Evolutionary conservation across 2,329 filamentous ascomycete species (phyloP).

Genomic region (Trichoderma sp.): DNA sequence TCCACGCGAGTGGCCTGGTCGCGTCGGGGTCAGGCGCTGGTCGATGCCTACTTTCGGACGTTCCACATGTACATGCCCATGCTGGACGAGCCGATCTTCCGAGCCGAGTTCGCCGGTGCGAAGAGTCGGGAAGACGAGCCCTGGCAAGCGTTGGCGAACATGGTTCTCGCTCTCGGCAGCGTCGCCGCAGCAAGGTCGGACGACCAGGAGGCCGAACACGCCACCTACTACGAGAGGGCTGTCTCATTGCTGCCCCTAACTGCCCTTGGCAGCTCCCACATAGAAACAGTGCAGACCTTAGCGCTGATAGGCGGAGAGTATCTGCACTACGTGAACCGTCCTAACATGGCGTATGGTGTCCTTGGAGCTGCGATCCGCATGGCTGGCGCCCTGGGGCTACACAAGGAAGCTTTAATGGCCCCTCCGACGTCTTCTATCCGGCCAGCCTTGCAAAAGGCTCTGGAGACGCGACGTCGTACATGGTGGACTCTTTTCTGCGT

Average conservation of each 20-base stretch:
- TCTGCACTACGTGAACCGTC: slow-evolving; percentile 74
- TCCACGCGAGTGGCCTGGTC: too few relatives aligned
- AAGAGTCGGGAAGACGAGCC: slow-evolving; percentile 51
- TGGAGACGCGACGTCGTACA: slow-evolving; percentile 39
- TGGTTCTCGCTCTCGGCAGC: slow-evolving; percentile 63
- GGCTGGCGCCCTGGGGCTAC: slow-evolving; percentile 70
- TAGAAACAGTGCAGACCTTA: slow-evolving; percentile 71
- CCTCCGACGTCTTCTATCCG: slow-evolving; percentile 10
- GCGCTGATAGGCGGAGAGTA: slow-evolving; percentile 74
- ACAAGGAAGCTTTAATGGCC: slow-evolving; percentile 53
- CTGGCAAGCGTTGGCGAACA: slow-evolving; percentile 63
- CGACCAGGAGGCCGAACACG: slow-evolving; percentile 50
- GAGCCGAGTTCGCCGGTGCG: slow-evolving; percentile 51
- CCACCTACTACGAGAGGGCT: slow-evolving; percentile 57
- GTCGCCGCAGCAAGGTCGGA: slow-evolving; percentile 52
- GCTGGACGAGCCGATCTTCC: slow-evolving; percentile 60
- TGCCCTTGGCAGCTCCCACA: slow-evolving; percentile 59
- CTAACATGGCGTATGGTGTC: slow-evolving; percentile 73
- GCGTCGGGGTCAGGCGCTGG: too few relatives aligned
- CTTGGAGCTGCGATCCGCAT: slow-evolving; percentile 71
- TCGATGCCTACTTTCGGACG: slow-evolving; percentile 45
- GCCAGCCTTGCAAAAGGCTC: background rate
- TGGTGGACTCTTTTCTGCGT: slow-evolving; percentile 77
- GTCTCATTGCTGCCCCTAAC: slow-evolving; percentile 57
- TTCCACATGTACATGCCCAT: slow-evolving; percentile 63